Evolutionary conservation across 495 filamentous ascomycete genomes (phyloP).

Genomic region (Penicillium coprophilum): DNA sequence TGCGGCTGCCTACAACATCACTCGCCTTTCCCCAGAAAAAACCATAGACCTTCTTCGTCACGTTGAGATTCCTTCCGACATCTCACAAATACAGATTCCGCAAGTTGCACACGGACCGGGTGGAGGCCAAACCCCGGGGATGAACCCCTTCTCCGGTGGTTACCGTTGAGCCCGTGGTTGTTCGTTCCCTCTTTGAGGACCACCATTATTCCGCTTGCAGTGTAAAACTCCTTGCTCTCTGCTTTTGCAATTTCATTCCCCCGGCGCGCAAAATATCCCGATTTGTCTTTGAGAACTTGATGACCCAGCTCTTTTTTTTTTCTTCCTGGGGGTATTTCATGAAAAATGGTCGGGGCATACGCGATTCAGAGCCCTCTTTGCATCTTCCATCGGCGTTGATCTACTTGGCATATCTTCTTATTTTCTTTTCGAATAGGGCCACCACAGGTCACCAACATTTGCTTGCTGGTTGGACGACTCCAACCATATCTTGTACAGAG

Average conservation of each 20-base stretch:
- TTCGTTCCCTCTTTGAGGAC: not conserved
- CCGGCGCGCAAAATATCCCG: slow-evolving; percentile 21
- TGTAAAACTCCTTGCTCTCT: slow-evolving; percentile 15
- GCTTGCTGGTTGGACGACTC: slow-evolving; percentile 7
- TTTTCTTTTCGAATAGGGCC: not conserved
- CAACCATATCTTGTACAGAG: slow-evolving; percentile 12
- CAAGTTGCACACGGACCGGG: slow-evolving; percentile 35
- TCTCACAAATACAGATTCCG: slow-evolving; percentile 46
- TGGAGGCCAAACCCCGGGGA: slow-evolving; percentile 23
- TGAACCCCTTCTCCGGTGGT: slow-evolving; percentile 38
- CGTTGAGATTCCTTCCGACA: slow-evolving; percentile 60
- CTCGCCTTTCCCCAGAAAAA: slow-evolving; percentile 64
- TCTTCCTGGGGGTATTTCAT: slow-evolving; percentile 7
- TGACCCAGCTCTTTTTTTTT: slow-evolving; percentile 10
- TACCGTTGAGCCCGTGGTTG: slow-evolving; percentile 28
- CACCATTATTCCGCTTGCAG: slow-evolving; percentile 5
- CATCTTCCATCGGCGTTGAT: slow-evolving; percentile 28
- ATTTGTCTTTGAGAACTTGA: slow-evolving; percentile 22
- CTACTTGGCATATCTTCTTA: slow-evolving; percentile 19
- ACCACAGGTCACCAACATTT: slow-evolving; percentile 6
- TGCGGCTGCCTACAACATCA: slow-evolving; percentile 67
- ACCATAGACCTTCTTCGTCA: slow-evolving; percentile 72
- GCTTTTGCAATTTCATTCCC: slow-evolving; percentile 12
- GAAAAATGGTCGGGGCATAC: slow-evolving; percentile 10
- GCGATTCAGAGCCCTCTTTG: slow-evolving; percentile 17